These are phyloP conservation scores for Nepenthes mirabilis DNA, from an alignment of 148 eudicot genomes.

Conservation along the genomic window DNA sequence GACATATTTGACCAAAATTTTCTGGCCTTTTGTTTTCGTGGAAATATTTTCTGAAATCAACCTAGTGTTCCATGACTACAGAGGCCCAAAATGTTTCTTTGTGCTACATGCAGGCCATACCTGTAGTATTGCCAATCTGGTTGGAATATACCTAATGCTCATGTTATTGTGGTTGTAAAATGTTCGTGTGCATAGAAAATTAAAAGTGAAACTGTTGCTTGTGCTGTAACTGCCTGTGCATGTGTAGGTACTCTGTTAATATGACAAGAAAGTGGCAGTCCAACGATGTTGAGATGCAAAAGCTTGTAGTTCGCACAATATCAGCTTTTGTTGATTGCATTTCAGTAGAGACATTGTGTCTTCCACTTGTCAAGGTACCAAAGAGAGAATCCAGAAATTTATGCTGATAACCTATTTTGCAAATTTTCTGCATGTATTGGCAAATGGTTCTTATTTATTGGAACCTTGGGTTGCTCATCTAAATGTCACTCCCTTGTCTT, in stretches of 20 bases:
- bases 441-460: neutral
- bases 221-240: neutral
- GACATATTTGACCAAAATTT: no score
- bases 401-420: neutral
- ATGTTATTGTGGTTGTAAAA: neutral
- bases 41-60: no score
- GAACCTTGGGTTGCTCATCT: no score
- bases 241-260: constrained; percentile 27
- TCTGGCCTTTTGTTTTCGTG: no score
- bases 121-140: no score
- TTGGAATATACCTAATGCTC: neutral
- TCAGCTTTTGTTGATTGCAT: constrained; percentile 69
- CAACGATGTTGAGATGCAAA: constrained; percentile 63
- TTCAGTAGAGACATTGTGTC: constrained; percentile 36
- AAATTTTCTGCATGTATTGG: neutral
- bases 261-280: constrained; percentile 44
- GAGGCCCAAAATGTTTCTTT: no score
- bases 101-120: no score
- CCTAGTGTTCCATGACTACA: no score
- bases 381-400: neutral
- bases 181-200: neutral
- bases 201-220: neutral
- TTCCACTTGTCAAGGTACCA: constrained; percentile 66
- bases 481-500: no score
- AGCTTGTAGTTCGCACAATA: constrained; percentile 55